phyloP scores from a whole-genome alignment of 371 early-diverging fungal genomes.

The Rhizopus delemar region DNA sequence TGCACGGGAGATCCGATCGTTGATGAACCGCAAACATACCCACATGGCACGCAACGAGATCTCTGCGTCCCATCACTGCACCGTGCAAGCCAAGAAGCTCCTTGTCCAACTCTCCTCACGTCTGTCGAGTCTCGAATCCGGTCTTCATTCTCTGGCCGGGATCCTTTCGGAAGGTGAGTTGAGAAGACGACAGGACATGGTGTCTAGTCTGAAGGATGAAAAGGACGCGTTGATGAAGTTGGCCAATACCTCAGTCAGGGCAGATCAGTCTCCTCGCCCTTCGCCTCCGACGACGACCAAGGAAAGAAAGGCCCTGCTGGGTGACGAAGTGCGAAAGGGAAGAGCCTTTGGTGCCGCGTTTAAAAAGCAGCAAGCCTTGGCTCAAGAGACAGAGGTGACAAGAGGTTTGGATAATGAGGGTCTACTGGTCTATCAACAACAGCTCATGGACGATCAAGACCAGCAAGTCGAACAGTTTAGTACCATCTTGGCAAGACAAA shows the following conservation, averaged over 20 bases:
- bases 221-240: slow-evolving; percentile 62
- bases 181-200: slow-evolving; percentile 77
- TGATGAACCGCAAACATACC: slow-evolving; percentile 67
- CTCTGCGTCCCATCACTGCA: slow-evolving; percentile 74
- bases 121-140: slow-evolving; percentile 58
- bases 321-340: slow-evolving; percentile 26
- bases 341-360: slow-evolving; percentile 70
- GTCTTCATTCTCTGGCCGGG: slow-evolving; percentile 54
- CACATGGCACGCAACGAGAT: slow-evolving; percentile 75
- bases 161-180: slow-evolving; percentile 71
- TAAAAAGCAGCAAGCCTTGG: slow-evolving; percentile 23
- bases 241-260: slow-evolving; percentile 35
- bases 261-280: background rate
- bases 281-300: slow-evolving; percentile 6
- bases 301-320: slow-evolving; percentile 28
- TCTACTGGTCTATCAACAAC: slow-evolving; percentile 74
- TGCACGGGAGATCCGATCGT: slow-evolving; percentile 73
- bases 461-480: slow-evolving; percentile 74
- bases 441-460: slow-evolving; percentile 84
- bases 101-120: slow-evolving; percentile 56
- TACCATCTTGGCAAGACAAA: slow-evolving; percentile 78
- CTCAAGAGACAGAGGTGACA: slow-evolving; percentile 74
- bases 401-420: slow-evolving; percentile 75
- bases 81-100: slow-evolving; percentile 79
- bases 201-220: slow-evolving; percentile 72